Percentiles rank a stretch among this genome's conserved stretches.
These are phyloP conservation scores for Chaetothyriales sp. DNA, from an alignment of 2,329 filamentous ascomycete species.

Conservation along the genomic window DNA sequence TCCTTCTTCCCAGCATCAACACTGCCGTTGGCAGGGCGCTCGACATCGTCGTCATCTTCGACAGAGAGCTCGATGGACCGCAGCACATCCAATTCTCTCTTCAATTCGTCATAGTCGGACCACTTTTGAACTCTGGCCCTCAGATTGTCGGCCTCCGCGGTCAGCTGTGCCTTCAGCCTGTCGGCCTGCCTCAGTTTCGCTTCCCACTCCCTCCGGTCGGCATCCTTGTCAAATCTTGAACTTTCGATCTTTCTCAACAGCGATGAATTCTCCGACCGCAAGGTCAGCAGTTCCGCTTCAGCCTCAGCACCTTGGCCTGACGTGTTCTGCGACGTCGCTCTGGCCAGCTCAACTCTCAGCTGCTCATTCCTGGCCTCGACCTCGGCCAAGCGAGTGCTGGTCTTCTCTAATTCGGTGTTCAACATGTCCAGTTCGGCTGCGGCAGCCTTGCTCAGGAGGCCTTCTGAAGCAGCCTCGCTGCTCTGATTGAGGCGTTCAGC, in stretches of 20 bases:
- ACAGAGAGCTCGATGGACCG: slow-evolving; percentile 90
- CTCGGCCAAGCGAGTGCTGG: slow-evolving; percentile 73
- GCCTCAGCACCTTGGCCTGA: slow-evolving; percentile 56
- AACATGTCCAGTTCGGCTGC: slow-evolving; percentile 90
- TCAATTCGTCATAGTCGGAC: slow-evolving; percentile 91
- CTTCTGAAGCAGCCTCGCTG: slow-evolving; percentile 47
- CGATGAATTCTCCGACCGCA: slow-evolving; percentile 87
- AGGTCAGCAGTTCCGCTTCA: slow-evolving; percentile 73
- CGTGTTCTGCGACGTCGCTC: slow-evolving; percentile 62
- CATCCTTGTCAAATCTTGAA: slow-evolving; percentile 68
- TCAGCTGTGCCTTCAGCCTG: slow-evolving; percentile 59
- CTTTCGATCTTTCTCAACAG: slow-evolving; percentile 79
- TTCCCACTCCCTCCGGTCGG: slow-evolving; percentile 63
- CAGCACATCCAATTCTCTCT: slow-evolving; percentile 87
- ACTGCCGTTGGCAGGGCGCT: slow-evolving; percentile 34
- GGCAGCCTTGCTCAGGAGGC: slow-evolving; percentile 52
- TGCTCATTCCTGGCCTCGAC: slow-evolving; percentile 92
- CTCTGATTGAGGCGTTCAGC: slow-evolving; percentile 73
- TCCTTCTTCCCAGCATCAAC: slow-evolving; percentile 53
- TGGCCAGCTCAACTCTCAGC: slow-evolving; percentile 75
- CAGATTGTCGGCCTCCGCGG: slow-evolving; percentile 67
- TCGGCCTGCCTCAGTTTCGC: slow-evolving; percentile 64
- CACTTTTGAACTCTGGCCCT: slow-evolving; percentile 74
- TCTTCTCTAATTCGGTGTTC: slow-evolving; percentile 78
- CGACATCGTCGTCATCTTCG: slow-evolving; percentile 56